These are phyloP conservation scores for Metschnikowia continentalis DNA, from an alignment of 805 yeast species.

Conservation along the genomic window DNA sequence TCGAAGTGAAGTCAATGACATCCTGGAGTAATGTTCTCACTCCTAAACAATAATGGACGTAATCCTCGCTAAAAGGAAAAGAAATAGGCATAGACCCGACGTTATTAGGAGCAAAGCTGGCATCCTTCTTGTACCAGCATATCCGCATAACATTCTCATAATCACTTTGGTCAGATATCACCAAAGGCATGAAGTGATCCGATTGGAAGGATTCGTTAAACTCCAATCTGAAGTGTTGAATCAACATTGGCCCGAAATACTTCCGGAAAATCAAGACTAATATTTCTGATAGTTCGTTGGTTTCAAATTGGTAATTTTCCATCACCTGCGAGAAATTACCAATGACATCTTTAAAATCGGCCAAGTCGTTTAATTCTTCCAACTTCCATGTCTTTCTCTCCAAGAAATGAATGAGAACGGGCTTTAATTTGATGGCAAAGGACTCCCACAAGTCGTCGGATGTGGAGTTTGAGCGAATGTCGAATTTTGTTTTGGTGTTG, in stretches of 20 bases:
- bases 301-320: slow-evolving; percentile 65
- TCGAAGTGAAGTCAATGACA: slow-evolving; percentile 60
- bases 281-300: slow-evolving; percentile 57
- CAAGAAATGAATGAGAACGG: slow-evolving; percentile 49
- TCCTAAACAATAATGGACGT: slow-evolving; percentile 81
- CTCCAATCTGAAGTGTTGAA: slow-evolving; percentile 52
- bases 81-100: slow-evolving; percentile 55
- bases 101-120: slow-evolving; percentile 40
- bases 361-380: slow-evolving; percentile 41
- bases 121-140: slow-evolving; percentile 64
- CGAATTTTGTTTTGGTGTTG: slow-evolving; percentile 57
- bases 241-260: slow-evolving; percentile 54
- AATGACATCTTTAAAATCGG: slow-evolving; percentile 54
- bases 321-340: slow-evolving; percentile 73
- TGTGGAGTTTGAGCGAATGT: slow-evolving; percentile 58
- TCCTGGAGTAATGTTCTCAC: slow-evolving; percentile 61
- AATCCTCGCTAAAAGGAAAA: slow-evolving; percentile 81
- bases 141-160: slow-evolving; percentile 60
- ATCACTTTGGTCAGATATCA: slow-evolving; percentile 53
- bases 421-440: slow-evolving; percentile 53
- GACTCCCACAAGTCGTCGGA: slow-evolving; percentile 76
- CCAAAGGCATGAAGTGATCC: slow-evolving; percentile 88
- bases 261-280: slow-evolving; percentile 53
- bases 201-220: slow-evolving; percentile 62
- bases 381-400: slow-evolving; percentile 31